Percentiles rank a stretch among this genome's conserved stretches.
These are phyloP conservation scores for Cicer arietinum DNA, from an alignment of 306 rosid species.

Conservation along the genomic window DNA sequence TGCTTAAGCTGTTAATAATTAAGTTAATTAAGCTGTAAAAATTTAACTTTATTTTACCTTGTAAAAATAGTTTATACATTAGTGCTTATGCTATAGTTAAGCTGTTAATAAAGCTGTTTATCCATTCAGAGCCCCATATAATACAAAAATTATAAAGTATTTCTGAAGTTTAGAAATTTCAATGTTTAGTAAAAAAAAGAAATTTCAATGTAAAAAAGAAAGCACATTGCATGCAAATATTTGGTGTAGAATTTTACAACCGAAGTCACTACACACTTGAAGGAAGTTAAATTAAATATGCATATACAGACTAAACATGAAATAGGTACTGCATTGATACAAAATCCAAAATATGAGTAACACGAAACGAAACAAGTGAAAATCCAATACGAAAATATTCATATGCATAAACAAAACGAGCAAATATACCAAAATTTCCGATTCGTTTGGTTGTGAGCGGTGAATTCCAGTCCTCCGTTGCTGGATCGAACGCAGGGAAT, in stretches of 20 bases:
- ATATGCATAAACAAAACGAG: neutral
- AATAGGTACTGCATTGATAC: neutral
- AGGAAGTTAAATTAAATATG: too few species aligned
- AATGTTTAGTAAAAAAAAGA: neutral
- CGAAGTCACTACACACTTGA: too few species aligned
- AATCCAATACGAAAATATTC: neutral
- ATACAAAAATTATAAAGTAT: neutral
- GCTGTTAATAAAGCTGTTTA: too few species aligned
- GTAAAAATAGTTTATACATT: too few species aligned
- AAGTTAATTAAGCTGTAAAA: too few species aligned
- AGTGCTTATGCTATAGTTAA: too few species aligned
- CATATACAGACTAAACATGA: too few species aligned
- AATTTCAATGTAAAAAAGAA: neutral
- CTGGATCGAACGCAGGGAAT: conserved; percentile 55
- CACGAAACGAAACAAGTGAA: conserved; percentile 24
- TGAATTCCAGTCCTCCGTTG: conserved; percentile 43
- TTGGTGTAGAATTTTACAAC: too few species aligned
- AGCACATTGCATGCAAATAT: neutral
- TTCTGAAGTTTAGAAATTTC: neutral
- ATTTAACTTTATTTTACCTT: too few species aligned
- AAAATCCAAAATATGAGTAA: neutral
- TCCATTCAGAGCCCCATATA: too few species aligned
- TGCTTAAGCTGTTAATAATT: too few species aligned
- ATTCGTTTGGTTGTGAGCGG: conserved; percentile 37
- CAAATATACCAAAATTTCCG: conserved; percentile 57